phyloP scores from a whole-genome alignment of 1,139 yeast species.

The Protomyces macrosporus region DNA sequence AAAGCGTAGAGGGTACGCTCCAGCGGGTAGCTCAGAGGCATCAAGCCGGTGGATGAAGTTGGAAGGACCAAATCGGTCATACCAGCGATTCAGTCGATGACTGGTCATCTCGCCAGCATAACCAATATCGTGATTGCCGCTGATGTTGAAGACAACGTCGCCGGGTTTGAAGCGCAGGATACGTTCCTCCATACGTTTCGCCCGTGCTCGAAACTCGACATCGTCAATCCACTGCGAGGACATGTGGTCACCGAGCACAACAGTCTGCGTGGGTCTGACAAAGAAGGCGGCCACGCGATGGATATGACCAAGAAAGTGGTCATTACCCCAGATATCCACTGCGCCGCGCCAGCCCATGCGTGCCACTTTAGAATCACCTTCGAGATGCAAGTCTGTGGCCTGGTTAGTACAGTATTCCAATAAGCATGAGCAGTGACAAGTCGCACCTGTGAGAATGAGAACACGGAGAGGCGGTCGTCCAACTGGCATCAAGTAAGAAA shows the following conservation, averaged over 20 bases:
- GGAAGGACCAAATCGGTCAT: slow-evolving; percentile 68
- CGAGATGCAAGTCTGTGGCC: slow-evolving; percentile 6
- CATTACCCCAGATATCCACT: slow-evolving; percentile 27
- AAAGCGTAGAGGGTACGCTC: slow-evolving; percentile 55
- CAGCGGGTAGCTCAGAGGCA: not conserved
- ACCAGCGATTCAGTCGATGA: slow-evolving; percentile 81
- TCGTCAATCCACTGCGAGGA: slow-evolving; percentile 96
- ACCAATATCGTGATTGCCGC: slow-evolving; percentile 96
- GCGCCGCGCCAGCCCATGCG: slow-evolving; percentile 22
- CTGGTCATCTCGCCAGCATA: slow-evolving; percentile 91
- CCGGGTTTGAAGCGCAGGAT: slow-evolving; percentile 49
- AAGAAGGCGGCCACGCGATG: slow-evolving; percentile 17
- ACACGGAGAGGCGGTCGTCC: slow-evolving; percentile 13
- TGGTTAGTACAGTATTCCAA: not conserved
- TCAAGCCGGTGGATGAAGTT: slow-evolving; percentile 40
- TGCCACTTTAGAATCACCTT: slow-evolving; percentile 16
- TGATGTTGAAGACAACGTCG: slow-evolving; percentile 41
- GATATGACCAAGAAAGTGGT: slow-evolving; percentile 22
- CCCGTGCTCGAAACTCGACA: slow-evolving; percentile 74
- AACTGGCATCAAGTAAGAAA: slow-evolving; percentile 3
- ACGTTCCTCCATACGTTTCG: slow-evolving; percentile 57
- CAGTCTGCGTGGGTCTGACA: slow-evolving; percentile 66
- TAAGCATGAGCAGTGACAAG: not conserved
- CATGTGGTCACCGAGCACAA: slow-evolving; percentile 77
- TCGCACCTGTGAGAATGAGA: slow-evolving; percentile 15